Conservation (phyloP, 2,329 filamentous ascomycete genomes). For the Metarhizium rileyi region DNA sequence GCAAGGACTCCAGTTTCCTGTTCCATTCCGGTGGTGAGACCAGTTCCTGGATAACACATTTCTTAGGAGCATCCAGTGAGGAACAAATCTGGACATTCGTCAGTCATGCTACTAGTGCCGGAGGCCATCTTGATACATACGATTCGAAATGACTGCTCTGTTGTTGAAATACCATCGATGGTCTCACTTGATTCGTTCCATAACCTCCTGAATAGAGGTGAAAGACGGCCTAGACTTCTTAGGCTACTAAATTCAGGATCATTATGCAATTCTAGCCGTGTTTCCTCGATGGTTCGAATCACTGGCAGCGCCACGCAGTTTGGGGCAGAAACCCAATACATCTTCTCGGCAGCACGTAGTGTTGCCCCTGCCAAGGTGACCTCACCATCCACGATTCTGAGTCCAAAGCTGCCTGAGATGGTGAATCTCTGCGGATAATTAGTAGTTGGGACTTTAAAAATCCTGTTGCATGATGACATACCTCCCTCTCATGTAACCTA, state of each 20-base stretch:
- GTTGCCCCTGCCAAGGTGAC: slow-evolving; percentile 57
- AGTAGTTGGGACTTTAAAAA: background rate
- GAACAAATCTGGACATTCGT: slow-evolving; percentile 36
- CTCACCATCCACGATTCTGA: slow-evolving; percentile 51
- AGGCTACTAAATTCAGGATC: slow-evolving; percentile 40
- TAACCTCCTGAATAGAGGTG: slow-evolving; percentile 55
- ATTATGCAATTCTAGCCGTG: slow-evolving; percentile 45
- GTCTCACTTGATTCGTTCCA: slow-evolving; percentile 43
- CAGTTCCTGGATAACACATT: slow-evolving; percentile 41
- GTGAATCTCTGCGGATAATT: slow-evolving; percentile 42
- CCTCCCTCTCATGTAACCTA: slow-evolving; percentile 39
- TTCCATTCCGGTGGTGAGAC: slow-evolving; percentile 52
- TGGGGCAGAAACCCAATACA: slow-evolving; percentile 54
- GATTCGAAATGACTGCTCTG: slow-evolving; percentile 35
- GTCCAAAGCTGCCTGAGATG: slow-evolving; percentile 57
- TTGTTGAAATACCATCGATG: slow-evolving; percentile 10
- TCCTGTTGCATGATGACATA: slow-evolving; percentile 13
- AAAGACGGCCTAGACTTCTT: slow-evolving; percentile 46
- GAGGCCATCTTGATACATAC: slow-evolving; percentile 23
- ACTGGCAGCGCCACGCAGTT: slow-evolving; percentile 61
- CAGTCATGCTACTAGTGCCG: background rate
- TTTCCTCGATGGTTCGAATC: slow-evolving; percentile 43
- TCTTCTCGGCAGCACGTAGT: slow-evolving; percentile 36
- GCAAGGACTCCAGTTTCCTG: slow-evolving; percentile 40
- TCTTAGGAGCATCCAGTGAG: slow-evolving; percentile 41